Evolutionary conservation across 768 basidiomycete genomes (phyloP).

Genomic region (Mycena metata): DNA sequence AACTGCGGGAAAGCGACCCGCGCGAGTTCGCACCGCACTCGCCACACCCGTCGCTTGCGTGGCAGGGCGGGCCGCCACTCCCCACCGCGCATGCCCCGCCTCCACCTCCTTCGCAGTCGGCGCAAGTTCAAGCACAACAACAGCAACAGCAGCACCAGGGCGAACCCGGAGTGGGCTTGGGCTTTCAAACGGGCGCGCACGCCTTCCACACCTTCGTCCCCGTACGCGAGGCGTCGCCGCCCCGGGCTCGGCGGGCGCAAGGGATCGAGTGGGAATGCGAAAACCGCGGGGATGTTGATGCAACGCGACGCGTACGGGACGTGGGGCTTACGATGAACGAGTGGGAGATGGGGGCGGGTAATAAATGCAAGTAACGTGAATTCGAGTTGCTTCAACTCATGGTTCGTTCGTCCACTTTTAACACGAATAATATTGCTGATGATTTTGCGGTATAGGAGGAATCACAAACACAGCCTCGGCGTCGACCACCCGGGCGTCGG

Average conservation of each 20-base stretch:
- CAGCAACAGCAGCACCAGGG: slow-evolving; percentile 1
- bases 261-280: background rate
- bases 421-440: no score
- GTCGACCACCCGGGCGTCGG: no score
- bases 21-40: slow-evolving; percentile 26
- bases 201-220: slow-evolving; percentile 39
- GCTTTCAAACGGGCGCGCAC: background rate
- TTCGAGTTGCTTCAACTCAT: no score
- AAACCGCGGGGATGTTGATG: no score
- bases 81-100: no score
- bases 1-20: slow-evolving; percentile 16
- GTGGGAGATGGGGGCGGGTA: no score
- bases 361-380: no score
- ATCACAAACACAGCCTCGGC: no score
- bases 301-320: no score
- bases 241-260: background rate
- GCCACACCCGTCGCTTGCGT: slow-evolving; percentile 29
- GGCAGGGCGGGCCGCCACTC: slow-evolving; percentile 24
- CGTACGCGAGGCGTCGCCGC: slow-evolving; percentile 34
- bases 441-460: no score
- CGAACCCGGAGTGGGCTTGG: background rate
- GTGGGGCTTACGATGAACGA: no score
- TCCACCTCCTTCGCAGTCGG: background rate
- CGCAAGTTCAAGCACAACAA: slow-evolving; percentile 2
- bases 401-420: no score